Evolutionary conservation across 352 stramenopile species (phyloP), one percentile per base, ranked within the genome.

Genomic region (Blastocystis sp.): DNA sequence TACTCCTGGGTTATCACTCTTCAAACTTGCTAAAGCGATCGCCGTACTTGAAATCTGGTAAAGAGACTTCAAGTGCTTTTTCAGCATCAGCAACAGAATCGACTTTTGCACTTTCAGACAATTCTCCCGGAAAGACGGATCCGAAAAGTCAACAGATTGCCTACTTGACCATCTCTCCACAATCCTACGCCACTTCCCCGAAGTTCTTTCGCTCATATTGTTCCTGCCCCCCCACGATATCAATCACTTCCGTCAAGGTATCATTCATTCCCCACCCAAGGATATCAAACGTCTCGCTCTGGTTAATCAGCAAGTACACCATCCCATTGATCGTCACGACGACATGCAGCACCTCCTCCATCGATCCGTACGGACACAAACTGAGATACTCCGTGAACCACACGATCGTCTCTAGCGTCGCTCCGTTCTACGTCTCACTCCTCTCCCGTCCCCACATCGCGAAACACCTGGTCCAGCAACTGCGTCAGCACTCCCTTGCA

Each of bases 271-370:
- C 1, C 3, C 7, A 21, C 11, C 6, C 9, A 56, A 78, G 65
- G 65, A 78, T 78, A 78, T 78, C 44, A 38, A 36, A 78, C 16
- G 65, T 8, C 49, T 78, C 65, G 36, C 65, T 57, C 42, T 78
- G 65, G 49, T 78, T 78, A 29, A 78, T 59, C 18, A 51, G 24
- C n/a, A 78, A 51, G 32, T 78, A 78, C 4, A 78, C 65, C 21
- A 40, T 56, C 16, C n/a, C n/a, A 21, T 78, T 78, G 38, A 78
- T 57, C 44, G 65, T 57, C 42, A 34, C 24, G 24, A 78, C 56
- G 2, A 78, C 65, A 78, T 78, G 24, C 27, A 78, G 16, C 8
- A 78, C 65, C 1, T 78, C 65, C 32, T 78, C 65, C 49, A 46
- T 38, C 32, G 32, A 78, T 4, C 21, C 32, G 21, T 78, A 78